A percentile compares a stretch with the other conserved stretches of the same genome.
phyloP scores from a whole-genome alignment of 1,139 yeast genomes.

The Taphrina sp. region DNA sequence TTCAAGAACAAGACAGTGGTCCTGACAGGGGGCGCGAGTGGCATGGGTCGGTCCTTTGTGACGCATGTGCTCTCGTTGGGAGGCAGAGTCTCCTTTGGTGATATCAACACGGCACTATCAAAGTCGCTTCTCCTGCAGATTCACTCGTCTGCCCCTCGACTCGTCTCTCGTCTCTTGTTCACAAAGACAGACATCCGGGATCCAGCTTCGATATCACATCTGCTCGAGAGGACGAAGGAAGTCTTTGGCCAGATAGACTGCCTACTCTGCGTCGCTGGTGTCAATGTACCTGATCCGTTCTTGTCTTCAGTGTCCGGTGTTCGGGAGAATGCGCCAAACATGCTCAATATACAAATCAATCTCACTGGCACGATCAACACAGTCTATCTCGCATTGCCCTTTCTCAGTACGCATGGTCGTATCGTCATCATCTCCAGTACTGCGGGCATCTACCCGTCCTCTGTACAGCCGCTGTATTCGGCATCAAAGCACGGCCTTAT shows the following conservation, averaged over 20 bases:
- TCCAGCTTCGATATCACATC: slow-evolving; percentile 1
- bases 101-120: slow-evolving; percentile 25
- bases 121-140: slow-evolving; percentile 24
- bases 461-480: slow-evolving; percentile 28
- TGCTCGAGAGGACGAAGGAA: slow-evolving; percentile 17
- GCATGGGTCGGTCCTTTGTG: slow-evolving; percentile 29
- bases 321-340: background rate
- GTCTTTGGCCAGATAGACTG: slow-evolving; percentile 21
- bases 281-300: slow-evolving; percentile 29
- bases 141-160: slow-evolving; percentile 23
- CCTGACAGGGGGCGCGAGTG: slow-evolving; percentile 29
- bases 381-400: slow-evolving; percentile 7
- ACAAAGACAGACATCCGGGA: slow-evolving; percentile 27
- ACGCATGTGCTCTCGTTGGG: slow-evolving; percentile 22
- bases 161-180: slow-evolving; percentile 25
- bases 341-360: slow-evolving; percentile 23
- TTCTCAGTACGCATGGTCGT: slow-evolving; percentile 1
- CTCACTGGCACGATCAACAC: slow-evolving; percentile 25
- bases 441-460: slow-evolving; percentile 27
- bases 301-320: background rate
- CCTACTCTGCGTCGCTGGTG: slow-evolving; percentile 27
- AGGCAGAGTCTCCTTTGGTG: slow-evolving; percentile 26
- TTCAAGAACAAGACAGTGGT: slow-evolving; percentile 25
- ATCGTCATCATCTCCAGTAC: slow-evolving; percentile 24
- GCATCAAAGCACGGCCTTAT: slow-evolving; percentile 27